These are phyloP conservation scores for Erythrobasidium yunnanense DNA, from an alignment of 768 basidiomycete species.

Conservation along the genomic window DNA sequence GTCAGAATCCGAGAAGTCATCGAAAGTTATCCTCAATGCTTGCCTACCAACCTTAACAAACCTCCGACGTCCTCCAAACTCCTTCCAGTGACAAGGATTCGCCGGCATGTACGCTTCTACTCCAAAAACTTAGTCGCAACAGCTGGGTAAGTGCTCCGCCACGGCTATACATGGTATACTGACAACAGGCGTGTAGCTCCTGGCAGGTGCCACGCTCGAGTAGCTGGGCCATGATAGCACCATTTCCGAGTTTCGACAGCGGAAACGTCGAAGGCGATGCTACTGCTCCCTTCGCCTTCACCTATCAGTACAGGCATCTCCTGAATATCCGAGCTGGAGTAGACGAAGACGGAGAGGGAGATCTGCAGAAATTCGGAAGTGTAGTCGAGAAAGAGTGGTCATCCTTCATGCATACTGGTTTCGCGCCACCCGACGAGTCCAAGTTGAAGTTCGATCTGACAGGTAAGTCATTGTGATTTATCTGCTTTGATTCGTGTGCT, in stretches of 20 bases:
- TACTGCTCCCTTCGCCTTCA: constrained; percentile 24
- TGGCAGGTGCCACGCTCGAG: constrained; percentile 46
- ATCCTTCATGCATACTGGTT: constrained; percentile 56
- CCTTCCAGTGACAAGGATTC: constrained; percentile 63
- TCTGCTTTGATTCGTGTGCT: neutral
- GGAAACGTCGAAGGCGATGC: neutral
- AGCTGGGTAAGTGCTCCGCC: constrained; percentile 39
- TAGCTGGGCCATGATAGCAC: constrained; percentile 33
- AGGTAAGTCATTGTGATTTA: neutral
- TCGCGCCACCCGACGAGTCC: constrained; percentile 49
- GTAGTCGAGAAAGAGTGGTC: constrained; percentile 57
- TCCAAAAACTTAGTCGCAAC: constrained; percentile 69
- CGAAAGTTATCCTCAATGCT: constrained; percentile 70
- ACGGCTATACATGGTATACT: neutral
- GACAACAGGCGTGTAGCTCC: constrained; percentile 28
- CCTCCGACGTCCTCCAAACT: constrained; percentile 52
- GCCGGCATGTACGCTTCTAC: constrained; percentile 76
- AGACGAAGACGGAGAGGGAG: constrained; percentile 30
- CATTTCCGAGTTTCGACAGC: neutral
- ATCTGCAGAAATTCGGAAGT: constrained; percentile 27
- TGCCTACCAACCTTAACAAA: constrained; percentile 52
- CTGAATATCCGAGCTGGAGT: constrained; percentile 35
- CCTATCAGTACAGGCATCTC: constrained; percentile 33
- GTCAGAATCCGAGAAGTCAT: constrained; percentile 84
- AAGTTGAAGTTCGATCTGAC: constrained; percentile 86